These are phyloP conservation scores for Podosphaera leucotricha DNA, from an alignment of 2,329 filamentous ascomycete genomes.

Conservation along the genomic window DNA sequence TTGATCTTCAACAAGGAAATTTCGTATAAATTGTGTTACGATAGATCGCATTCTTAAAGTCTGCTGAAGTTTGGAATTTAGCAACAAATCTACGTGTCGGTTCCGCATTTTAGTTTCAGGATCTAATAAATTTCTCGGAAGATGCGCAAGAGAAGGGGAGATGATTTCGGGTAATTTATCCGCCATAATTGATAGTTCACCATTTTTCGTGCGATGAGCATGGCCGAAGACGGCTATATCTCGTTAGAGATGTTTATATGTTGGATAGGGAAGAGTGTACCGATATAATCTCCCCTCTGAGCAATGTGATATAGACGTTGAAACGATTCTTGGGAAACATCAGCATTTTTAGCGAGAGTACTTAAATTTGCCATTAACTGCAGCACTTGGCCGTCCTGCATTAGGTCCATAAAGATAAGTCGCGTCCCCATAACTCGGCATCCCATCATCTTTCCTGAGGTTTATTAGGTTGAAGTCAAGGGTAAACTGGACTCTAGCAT, in stretches of 20 bases:
- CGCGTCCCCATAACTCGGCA: constrained; percentile 50
- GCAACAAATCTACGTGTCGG: constrained; percentile 69
- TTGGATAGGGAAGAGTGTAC: constrained; percentile 26
- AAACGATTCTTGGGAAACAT: constrained; percentile 22
- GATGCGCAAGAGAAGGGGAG: constrained; percentile 54
- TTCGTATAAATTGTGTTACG: constrained; percentile 50
- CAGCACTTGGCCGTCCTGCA: constrained; percentile 45
- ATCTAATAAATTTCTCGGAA: constrained; percentile 48
- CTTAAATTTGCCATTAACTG: constrained; percentile 36
- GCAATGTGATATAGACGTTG: constrained; percentile 40
- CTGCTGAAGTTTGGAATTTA: constrained; percentile 44
- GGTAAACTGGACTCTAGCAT: constrained; percentile 1
- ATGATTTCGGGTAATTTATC: constrained; percentile 45
- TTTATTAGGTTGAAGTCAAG: no score
- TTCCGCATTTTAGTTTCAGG: constrained; percentile 49
- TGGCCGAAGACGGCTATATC: constrained; percentile 36
- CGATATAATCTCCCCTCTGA: constrained; percentile 62
- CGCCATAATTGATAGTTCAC: constrained; percentile 53
- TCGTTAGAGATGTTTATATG: constrained; percentile 4
- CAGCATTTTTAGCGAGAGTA: constrained; percentile 1
- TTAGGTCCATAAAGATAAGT: constrained; percentile 65
- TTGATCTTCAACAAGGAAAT: constrained; percentile 43
- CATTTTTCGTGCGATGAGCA: constrained; percentile 39
- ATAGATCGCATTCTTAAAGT: constrained; percentile 50
- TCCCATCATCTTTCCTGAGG: constrained; percentile 11